Conservation (phyloP, 352 stramenopile genomes). For the Phytophthora cactorum region DNA sequence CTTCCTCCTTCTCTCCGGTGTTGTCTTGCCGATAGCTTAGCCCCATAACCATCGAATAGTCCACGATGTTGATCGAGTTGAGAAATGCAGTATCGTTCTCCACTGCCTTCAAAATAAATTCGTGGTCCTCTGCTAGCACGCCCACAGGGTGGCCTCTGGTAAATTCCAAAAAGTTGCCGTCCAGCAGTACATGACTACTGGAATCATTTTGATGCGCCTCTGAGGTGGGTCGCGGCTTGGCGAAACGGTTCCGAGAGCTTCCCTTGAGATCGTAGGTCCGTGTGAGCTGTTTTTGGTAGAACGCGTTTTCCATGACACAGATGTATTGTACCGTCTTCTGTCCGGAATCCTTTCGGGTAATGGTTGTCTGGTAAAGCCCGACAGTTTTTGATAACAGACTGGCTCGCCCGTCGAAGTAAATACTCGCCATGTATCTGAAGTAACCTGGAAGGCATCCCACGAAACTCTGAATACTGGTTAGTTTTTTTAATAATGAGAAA, state of each 20-base stretch:
- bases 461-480: constrained; percentile 65
- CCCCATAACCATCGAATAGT: constrained; percentile 99
- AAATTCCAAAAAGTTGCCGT: constrained; percentile 88
- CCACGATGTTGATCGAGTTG: constrained; percentile 98
- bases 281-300: constrained; percentile 94
- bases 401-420: constrained; percentile 94
- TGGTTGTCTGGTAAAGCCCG: constrained; percentile 97
- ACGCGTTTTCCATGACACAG: constrained; percentile 97
- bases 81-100: constrained; percentile 98
- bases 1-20: constrained; percentile 28
- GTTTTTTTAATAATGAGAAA: constrained; percentile 1
- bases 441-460: constrained; percentile 87
- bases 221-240: constrained; percentile 44
- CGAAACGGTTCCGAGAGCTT: constrained; percentile 95
- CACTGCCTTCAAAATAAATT: constrained; percentile 88
- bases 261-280: constrained; percentile 99
- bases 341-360: constrained; percentile 92
- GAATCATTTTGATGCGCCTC: constrained; percentile 30
- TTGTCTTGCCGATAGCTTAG: constrained; percentile 57
- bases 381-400: constrained; percentile 98
- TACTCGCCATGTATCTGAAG: constrained; percentile 98
- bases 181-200: constrained; percentile 65
- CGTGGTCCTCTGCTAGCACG: constrained; percentile 74
- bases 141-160: constrained; percentile 78
- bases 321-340: constrained; percentile 93